Evolutionary conservation across 2,329 filamentous ascomycete species (phyloP).

Genomic region (Davidsoniella eucalypti): DNA sequence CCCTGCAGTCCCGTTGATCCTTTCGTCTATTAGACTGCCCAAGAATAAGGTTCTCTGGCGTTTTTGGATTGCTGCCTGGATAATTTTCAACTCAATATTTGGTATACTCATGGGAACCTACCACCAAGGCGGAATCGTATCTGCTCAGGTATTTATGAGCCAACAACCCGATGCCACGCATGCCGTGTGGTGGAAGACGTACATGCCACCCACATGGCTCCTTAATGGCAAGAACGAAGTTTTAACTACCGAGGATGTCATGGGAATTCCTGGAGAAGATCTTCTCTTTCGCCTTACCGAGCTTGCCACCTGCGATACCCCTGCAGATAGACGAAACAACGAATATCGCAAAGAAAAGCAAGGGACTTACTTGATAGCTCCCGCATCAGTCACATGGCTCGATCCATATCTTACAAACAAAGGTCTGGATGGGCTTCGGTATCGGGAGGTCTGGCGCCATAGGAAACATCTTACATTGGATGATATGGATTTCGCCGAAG

Average conservation of each 20-base stretch:
- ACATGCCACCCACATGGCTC: constrained; percentile 66
- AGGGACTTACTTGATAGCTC: constrained; percentile 56
- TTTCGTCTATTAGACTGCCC: constrained; percentile 56
- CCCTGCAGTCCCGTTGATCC: constrained; percentile 58
- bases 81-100: constrained; percentile 51
- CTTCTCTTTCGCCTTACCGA: constrained; percentile 42
- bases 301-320: constrained; percentile 46
- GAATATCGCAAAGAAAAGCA: constrained; percentile 44
- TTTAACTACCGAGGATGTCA: constrained; percentile 54
- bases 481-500: constrained; percentile 63
- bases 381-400: constrained; percentile 53
- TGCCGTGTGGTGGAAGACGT: constrained; percentile 75
- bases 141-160: constrained; percentile 59
- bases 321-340: constrained; percentile 35
- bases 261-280: constrained; percentile 47
- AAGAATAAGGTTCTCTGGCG: constrained; percentile 31
- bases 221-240: constrained; percentile 60
- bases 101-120: constrained; percentile 65
- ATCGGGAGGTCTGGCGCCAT: constrained; percentile 56
- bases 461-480: constrained; percentile 57
- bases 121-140: constrained; percentile 65
- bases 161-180: constrained; percentile 51
- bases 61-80: constrained; percentile 46
- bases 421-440: constrained; percentile 40
- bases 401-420: constrained; percentile 46